Base-by-base conservation (phyloP, 495 filamentous ascomycete species). In the Penicillium samsonianum region DNA sequence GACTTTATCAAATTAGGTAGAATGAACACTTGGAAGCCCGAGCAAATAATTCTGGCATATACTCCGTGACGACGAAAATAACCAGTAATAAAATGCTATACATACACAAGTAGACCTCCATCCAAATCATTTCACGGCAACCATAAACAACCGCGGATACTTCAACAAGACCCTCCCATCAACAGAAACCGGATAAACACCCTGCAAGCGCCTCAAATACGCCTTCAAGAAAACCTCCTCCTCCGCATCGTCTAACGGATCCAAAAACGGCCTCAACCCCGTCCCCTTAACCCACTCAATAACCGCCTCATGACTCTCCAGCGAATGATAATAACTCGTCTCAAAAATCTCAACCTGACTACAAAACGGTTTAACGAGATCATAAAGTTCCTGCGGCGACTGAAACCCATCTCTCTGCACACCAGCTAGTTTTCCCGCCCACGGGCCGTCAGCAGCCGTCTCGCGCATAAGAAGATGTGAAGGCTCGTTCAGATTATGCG, bases 251-350 rank as follows among this genome's bases (percentile, higher is more conserved):
- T 59, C 50, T 53, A 82, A 61, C 9, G 71, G 69, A 60, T 80
- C 69, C 50, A 84, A 22, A 57, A 74, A 84, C 3, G 82, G 82
- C 59, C 70, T 62, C 57, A 85, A 60, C 10, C 81, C 82, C 5
- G 79, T 83, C 7, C 79, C 78, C 63, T 78, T 78, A 1, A 84
- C 80, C 82, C 82, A 85, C 62, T 82, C 80, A 19, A 84, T 75
- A 45, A 85, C 75, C 22, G 69, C 78, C 38, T 63, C 56, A 38
- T 78, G 78, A 11, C 62, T 70, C 6, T 67, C 71, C 30, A 85
- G 67, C 7, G 77, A 63, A 58, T 85, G 81, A 25, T 77, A 71
- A 55, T 85, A 85, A 31, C 69, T 60, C 22, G 78, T 83, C 50
- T 76, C 72, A 74, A 79, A 84, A n/a, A 83, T 58, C 55, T 79